Conservation (phyloP, 2,329 filamentous ascomycete species). For the Leptodontidium sp. region DNA sequence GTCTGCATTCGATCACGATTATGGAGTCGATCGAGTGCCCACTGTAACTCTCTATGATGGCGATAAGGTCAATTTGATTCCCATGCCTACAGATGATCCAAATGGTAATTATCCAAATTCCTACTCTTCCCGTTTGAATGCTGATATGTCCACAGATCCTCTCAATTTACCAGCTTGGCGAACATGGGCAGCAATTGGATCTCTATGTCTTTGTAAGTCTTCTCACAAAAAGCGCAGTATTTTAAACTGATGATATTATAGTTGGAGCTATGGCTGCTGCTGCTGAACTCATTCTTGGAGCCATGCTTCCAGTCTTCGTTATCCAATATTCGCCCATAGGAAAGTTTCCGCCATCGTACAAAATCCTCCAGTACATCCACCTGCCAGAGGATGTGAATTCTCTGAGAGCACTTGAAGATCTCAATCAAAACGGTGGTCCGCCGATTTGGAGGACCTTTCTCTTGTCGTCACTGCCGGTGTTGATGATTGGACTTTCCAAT, state of each 20-base stretch:
- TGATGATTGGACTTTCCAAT: constrained; percentile 9
- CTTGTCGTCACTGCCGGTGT: neutral
- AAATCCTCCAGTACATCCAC: constrained; percentile 1
- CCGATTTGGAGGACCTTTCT: neutral
- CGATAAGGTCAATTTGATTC: neutral
- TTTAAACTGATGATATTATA: neutral
- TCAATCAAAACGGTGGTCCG: neutral
- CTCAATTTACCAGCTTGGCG: neutral
- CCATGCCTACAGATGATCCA: constrained; percentile 3
- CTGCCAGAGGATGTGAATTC: neutral
- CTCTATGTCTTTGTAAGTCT: neutral
- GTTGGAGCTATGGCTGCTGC: neutral
- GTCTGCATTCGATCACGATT: neutral
- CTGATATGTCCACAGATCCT: neutral
- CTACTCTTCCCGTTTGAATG: no score
- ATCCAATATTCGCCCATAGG: neutral
- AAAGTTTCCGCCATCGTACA: neutral
- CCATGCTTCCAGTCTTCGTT: neutral
- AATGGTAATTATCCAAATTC: neutral
- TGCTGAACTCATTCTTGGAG: neutral
- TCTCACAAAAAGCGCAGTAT: no score
- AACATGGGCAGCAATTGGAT: constrained; percentile 1
- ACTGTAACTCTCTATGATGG: neutral
- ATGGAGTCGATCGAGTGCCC: neutral
- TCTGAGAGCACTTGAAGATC: neutral